A percentile compares a stretch with the other conserved stretches of the same genome.
phyloP scores from a whole-genome alignment of 768 basidiomycete genomes.

The Coprinopsis marcescibilis region DNA sequence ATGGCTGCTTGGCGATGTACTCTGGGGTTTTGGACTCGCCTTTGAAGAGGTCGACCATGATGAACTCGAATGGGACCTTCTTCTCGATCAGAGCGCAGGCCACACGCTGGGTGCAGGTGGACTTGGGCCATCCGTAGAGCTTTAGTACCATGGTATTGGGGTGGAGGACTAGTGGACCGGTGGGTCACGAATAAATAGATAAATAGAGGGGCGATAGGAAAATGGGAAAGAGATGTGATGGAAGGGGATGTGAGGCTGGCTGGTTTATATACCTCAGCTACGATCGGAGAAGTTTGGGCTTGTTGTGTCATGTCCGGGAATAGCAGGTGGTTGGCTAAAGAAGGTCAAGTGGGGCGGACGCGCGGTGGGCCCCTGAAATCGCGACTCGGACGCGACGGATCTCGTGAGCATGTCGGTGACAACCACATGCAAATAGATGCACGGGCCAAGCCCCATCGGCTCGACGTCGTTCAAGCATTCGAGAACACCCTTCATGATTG shows the following conservation, averaged over 20 bases:
- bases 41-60: conserved; percentile 34
- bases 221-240: not conserved
- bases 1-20: conserved; percentile 43
- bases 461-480: too few species aligned
- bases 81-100: conserved; percentile 43
- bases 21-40: conserved; percentile 35
- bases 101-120: conserved; percentile 43
- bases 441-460: too few species aligned
- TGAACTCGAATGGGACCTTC: conserved; percentile 42
- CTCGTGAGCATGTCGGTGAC: too few species aligned
- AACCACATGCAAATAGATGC: too few species aligned
- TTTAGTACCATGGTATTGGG: conserved; percentile 21
- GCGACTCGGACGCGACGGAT: too few species aligned
- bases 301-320: too few species aligned
- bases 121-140: conserved; percentile 28
- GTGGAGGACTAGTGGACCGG: not conserved
- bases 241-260: not conserved
- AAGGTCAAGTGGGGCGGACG: too few species aligned
- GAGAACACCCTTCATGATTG: too few species aligned
- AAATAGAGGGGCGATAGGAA: not conserved
- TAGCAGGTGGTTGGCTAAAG: too few species aligned
- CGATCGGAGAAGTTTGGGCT: not conserved
- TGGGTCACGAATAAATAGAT: not conserved
- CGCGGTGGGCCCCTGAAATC: too few species aligned
- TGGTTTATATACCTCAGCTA: not conserved